Evolutionary conservation across 2,329 filamentous ascomycete species (phyloP), one percentile per base, ranked within the genome.

Genomic region (Spiromastix sp.): DNA sequence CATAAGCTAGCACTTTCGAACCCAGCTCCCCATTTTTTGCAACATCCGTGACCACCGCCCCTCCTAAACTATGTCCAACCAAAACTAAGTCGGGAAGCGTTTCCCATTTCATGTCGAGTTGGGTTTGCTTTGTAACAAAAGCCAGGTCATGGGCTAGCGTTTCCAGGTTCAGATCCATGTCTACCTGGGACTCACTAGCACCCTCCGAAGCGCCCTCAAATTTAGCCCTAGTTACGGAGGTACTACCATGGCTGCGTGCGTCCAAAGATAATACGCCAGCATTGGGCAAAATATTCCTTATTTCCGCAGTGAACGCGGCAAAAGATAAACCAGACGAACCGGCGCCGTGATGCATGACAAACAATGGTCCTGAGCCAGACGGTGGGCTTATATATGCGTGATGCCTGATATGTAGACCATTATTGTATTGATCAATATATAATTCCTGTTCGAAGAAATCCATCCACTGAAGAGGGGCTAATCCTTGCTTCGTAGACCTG

Each of bases 251-350:
- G 15, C 83, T 84, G 31, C 91, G 75, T 30, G 86, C 87, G 56
- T 96, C 87, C 8, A 87, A 57, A 3, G 85, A 85, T 13, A 98
- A 70, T 26, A 96, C 73, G 1, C 91, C 93, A 2, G 87, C 83
- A 5, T 75, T 68, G 1, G 91, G 85, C 27, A 94, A 67, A 5
- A 75, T 69, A 55, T 81, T 84, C 35, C 79, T 74, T 42, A 96
- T 77, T 55, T 93, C 82, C 29, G 75, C 70, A 2, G 80, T 77
- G 41, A 93, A 77, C 3, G 85, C 70, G 4, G 87, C 87, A 60
- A 96, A 98, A 2, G 86, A 93, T 39, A 96, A 72, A 5, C 83
- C 93, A 0, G 87, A 94, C 3, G 87, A 93, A 11, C 91, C 91
- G 26, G 85, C 91, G 25, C 91, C 91, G 61, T 98, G 91, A 55